Base-by-base conservation (phyloP, 2,329 filamentous ascomycete genomes). In the Penicillium thymicola region DNA sequence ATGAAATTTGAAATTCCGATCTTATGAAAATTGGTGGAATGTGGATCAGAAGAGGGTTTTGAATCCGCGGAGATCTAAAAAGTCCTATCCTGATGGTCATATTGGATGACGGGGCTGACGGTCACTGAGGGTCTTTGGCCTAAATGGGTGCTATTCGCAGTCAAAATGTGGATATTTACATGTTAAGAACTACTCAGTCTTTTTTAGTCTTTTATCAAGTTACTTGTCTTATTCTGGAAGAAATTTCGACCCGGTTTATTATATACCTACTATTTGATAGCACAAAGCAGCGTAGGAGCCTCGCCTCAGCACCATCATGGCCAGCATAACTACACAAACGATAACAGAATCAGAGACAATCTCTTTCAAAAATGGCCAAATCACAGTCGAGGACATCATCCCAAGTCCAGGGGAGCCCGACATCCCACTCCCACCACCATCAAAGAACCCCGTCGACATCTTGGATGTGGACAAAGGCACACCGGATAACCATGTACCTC, bases 381-480 rank as follows among this genome's bases (percentile, higher is more conserved):
- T 72, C 48, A 65, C 54, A 34, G 53, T 69, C n/a, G 61, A 71
- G 49, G 61, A 69, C 42, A 52, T 67, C n/a, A 28, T 52, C 3
- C 51, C 64, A 43, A 60, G 55, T 14, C 60, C 65, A 21, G 60
- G 61, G 51, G 62, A 67, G 28, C 51, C 64, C 8, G 71, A 78
- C 43, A 85, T 90, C 57, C 82, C 89, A 23, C 78, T 95, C 4
- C 90, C 91, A 13, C 90, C 90, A 10, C 80, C 79, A 23, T 81
- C 85, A 5, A 81, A 72, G 40, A 70, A 72, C 46, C 79, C 84
- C 5, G 85, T 82, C 46, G 76, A 81, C 41, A 83, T 94, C 13
- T 79, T 95, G 6, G 79, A 85, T n/a, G 76, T 90, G 67, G 92
- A 96, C 70, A 79, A 89, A 61, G 88, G 89, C 60, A 97, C 92